Conservation (phyloP, 1,284 basidiomycete genomes). For the Blastosporella zonata region DNA sequence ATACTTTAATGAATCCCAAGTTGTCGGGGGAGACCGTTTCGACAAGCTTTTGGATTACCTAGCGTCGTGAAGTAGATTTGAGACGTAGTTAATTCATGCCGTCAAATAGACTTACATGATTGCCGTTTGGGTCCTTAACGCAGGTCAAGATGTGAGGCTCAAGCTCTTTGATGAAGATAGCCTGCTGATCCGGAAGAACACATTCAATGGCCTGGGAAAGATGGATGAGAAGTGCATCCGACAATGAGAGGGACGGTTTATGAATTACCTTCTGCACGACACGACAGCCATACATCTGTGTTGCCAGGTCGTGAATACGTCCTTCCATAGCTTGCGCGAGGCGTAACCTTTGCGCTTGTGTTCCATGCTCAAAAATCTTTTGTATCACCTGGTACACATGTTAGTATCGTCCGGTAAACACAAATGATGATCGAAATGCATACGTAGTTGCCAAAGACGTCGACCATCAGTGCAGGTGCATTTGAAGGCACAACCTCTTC, state of each 20-base stretch:
- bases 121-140: slow-evolving; percentile 92
- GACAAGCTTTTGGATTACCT: slow-evolving; percentile 84
- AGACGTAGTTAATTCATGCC: background rate
- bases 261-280: slow-evolving; percentile 76
- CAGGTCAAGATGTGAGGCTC: slow-evolving; percentile 82
- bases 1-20: slow-evolving; percentile 75
- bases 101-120: slow-evolving; percentile 70
- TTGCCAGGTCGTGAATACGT: slow-evolving; percentile 74
- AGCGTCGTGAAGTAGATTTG: background rate
- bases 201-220: slow-evolving; percentile 75
- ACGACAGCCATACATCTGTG: slow-evolving; percentile 97
- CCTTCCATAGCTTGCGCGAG: slow-evolving; percentile 80
- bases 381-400: slow-evolving; percentile 74
- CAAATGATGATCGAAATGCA: slow-evolving; percentile 24
- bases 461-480: slow-evolving; percentile 80
- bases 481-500: slow-evolving; percentile 85
- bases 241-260: background rate
- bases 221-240: background rate
- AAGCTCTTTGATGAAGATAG: slow-evolving; percentile 74
- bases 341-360: slow-evolving; percentile 68
- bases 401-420: background rate
- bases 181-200: slow-evolving; percentile 76
- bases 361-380: slow-evolving; percentile 92
- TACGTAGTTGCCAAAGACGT: slow-evolving; percentile 97
- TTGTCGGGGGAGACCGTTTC: slow-evolving; percentile 76